Evolutionary conservation across 768 basidiomycete species (phyloP).

Genomic region (Suillus alpinus): DNA sequence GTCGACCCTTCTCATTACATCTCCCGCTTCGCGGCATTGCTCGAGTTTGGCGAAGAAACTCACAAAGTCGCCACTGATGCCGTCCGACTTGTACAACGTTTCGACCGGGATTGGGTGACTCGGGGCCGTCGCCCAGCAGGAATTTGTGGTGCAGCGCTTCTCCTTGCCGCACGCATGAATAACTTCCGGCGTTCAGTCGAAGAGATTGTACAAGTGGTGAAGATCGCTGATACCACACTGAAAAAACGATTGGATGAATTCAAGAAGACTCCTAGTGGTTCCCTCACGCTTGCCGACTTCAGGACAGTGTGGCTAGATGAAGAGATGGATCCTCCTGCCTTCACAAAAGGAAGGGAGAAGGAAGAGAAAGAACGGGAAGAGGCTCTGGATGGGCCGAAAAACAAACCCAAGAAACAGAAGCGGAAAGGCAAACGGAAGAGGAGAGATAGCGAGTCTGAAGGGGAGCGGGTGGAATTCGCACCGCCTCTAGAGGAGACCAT

Average conservation of each 20-base stretch:
- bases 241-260: conserved; percentile 95
- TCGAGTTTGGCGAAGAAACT: conserved; percentile 96
- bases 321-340: conserved; percentile 90
- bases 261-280: conserved; percentile 82
- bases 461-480: conserved; percentile 20
- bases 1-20: conserved; percentile 98
- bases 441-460: conserved; percentile 37
- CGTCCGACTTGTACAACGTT: conserved; percentile 87
- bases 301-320: conserved; percentile 88
- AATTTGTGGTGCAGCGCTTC: conserved; percentile 93
- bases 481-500: conserved; percentile 14
- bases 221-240: conserved; percentile 94
- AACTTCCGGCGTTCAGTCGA: conserved; percentile 91
- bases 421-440: conserved; percentile 38
- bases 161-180: conserved; percentile 97
- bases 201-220: conserved; percentile 98
- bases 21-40: conserved; percentile 87
- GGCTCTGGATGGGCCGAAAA: conserved; percentile 30
- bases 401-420: conserved; percentile 26
- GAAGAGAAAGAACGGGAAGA: conserved; percentile 56
- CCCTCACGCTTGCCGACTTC: conserved; percentile 85
- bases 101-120: conserved; percentile 97
- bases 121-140: conserved; percentile 94
- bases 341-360: conserved; percentile 69
- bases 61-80: conserved; percentile 91